Percentiles rank a stretch among this genome's conserved stretches.
Conservation (phyloP, 306 rosid genomes). For the Prunus mume region DNA sequence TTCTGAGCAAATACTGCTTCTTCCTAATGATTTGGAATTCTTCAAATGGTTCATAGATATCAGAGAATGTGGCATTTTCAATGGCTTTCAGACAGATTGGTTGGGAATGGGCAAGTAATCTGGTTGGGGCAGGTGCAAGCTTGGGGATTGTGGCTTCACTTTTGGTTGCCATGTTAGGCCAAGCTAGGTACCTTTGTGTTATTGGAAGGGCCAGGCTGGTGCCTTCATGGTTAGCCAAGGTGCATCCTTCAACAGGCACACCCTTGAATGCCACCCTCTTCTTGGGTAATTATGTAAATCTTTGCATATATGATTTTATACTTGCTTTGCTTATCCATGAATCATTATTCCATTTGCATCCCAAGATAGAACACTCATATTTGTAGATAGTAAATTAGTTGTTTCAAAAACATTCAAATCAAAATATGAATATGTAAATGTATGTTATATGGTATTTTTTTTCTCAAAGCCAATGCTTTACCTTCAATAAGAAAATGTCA, state of each 20-base stretch:
- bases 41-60: conserved; percentile 40
- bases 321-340: not conserved
- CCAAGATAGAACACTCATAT: too few species aligned
- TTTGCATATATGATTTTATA: not conserved
- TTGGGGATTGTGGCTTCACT: conserved; percentile 79
- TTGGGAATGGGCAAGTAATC: conserved; percentile 86
- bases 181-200: conserved; percentile 93
- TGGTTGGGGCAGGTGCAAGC: conserved; percentile 87
- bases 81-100: conserved; percentile 59
- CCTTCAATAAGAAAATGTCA: too few species aligned
- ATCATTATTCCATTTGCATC: too few species aligned
- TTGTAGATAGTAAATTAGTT: too few species aligned
- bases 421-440: too few species aligned
- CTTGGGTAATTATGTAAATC: conserved; percentile 42
- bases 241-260: conserved; percentile 86
- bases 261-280: conserved; percentile 84
- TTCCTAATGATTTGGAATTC: not conserved
- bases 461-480: too few species aligned
- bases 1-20: not conserved
- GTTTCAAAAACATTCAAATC: too few species aligned
- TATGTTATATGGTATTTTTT: too few species aligned
- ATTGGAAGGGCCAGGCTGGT: conserved; percentile 85
- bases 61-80: conserved; percentile 64
- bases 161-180: conserved; percentile 89
- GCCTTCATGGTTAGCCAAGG: conserved; percentile 88